phyloP scores from a whole-genome alignment of 306 rosid genomes.

The Vigna radiata region DNA sequence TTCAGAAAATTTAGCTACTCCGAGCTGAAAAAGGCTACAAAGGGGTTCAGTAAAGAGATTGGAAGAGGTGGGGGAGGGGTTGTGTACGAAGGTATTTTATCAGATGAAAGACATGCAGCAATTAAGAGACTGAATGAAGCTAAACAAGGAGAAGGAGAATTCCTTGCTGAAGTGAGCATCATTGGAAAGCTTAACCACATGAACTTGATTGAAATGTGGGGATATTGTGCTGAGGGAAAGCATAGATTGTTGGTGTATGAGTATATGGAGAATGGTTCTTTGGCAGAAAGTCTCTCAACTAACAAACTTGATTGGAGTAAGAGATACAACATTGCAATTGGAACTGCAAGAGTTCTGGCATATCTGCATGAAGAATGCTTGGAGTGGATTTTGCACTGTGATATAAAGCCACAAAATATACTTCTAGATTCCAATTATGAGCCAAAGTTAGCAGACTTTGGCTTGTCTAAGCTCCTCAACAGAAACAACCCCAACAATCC shows the following conservation, averaged over 20 bases:
- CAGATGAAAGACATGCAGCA: conserved; percentile 44
- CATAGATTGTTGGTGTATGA: conserved; percentile 42
- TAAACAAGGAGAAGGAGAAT: conserved; percentile 45
- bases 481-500: conserved; percentile 33
- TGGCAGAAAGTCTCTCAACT: conserved; percentile 34
- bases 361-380: conserved; percentile 45
- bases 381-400: conserved; percentile 48
- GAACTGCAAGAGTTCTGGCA: conserved; percentile 42
- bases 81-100: conserved; percentile 5
- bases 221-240: conserved; percentile 46
- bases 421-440: conserved; percentile 40
- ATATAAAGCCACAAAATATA: conserved; percentile 47
- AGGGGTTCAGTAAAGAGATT: background rate
- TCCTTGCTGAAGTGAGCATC: conserved; percentile 44
- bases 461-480: conserved; percentile 39
- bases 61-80: background rate
- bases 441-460: conserved; percentile 47
- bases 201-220: conserved; percentile 54
- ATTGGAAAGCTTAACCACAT: conserved; percentile 50
- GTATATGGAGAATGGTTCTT: conserved; percentile 49
- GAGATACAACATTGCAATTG: conserved; percentile 41
- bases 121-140: conserved; percentile 53
- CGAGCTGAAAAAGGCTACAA: conserved; percentile 57
- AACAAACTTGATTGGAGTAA: conserved; percentile 41
- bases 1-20: conserved; percentile 51